Percentiles rank a stretch among this genome's conserved stretches.
Conservation (phyloP, 768 basidiomycete species). For the Suillus plorans region DNA sequence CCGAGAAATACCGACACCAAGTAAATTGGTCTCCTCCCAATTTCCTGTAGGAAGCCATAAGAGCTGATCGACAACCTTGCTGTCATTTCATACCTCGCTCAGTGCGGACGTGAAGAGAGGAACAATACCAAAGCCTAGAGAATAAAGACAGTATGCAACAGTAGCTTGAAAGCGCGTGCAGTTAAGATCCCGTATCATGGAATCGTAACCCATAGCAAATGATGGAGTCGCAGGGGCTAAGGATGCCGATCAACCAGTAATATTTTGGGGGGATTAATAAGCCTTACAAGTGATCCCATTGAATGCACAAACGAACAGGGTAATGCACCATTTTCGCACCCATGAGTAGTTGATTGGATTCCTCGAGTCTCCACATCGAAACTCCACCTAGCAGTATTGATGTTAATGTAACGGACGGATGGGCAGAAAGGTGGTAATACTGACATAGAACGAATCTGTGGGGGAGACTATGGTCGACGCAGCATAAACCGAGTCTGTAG, state of each 20-base stretch:
- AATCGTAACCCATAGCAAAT: conserved; percentile 53
- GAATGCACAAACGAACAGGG: conserved; percentile 30
- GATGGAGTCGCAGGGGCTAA: conserved; percentile 52
- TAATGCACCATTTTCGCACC: conserved; percentile 40
- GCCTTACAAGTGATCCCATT: conserved; percentile 26
- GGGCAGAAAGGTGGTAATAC: conserved; percentile 1
- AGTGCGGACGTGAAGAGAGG: conserved; percentile 66
- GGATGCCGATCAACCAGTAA: neutral
- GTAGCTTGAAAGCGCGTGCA: conserved; percentile 46
- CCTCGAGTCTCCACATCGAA: conserved; percentile 33
- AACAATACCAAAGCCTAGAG: conserved; percentile 60
- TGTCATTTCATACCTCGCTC: conserved; percentile 50
- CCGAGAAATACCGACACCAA: conserved; percentile 47
- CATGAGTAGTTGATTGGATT: conserved; percentile 39
- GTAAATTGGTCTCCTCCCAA: conserved; percentile 63
- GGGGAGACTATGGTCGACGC: conserved; percentile 2
- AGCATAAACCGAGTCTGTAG: conserved; percentile 9
- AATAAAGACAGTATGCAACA: conserved; percentile 50
- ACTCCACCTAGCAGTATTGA: conserved; percentile 32
- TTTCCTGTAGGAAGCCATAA: conserved; percentile 34
- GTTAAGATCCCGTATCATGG: conserved; percentile 49
- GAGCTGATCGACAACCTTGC: neutral
- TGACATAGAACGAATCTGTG: conserved; percentile 14
- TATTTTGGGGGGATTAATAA: neutral
- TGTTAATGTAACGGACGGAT: neutral